Conservation (phyloP, 2,329 filamentous ascomycete species). For the Diaporthe citrichinensis region DNA sequence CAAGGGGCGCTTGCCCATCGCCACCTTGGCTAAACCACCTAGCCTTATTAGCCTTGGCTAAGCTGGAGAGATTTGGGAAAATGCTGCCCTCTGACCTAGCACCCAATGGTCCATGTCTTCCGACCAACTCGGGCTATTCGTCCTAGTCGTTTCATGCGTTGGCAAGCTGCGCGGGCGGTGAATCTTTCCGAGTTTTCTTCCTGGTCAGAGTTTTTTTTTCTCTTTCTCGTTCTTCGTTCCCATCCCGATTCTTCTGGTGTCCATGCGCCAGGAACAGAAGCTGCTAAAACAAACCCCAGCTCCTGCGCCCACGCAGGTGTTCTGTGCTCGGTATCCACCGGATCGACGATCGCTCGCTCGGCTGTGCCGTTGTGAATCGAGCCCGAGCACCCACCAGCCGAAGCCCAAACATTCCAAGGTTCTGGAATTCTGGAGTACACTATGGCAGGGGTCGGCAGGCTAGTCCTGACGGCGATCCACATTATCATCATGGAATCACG, state of each 20-base stretch:
- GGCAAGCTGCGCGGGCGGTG: conserved; percentile 16
- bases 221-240: not conserved
- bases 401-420: conserved; percentile 29
- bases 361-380: conserved; percentile 28
- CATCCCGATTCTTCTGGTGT: not conserved
- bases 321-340: conserved; percentile 29
- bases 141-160: conserved; percentile 30
- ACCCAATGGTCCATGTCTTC: conserved; percentile 21
- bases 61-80: conserved; percentile 22
- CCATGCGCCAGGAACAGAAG: conserved; percentile 1
- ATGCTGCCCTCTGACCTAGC: conserved; percentile 12
- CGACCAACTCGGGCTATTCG: conserved; percentile 14
- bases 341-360: conserved; percentile 29
- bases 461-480: conserved; percentile 19
- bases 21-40: conserved; percentile 18
- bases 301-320: conserved; percentile 8
- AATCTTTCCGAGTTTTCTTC: not conserved
- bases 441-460: conserved; percentile 6
- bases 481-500: conserved; percentile 3
- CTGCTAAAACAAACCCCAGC: conserved; percentile 5
- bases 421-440: conserved; percentile 24
- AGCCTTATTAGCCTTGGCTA: conserved; percentile 28
- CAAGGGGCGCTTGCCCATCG: conserved; percentile 26
- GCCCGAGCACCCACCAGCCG: conserved; percentile 11
- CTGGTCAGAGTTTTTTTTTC: not conserved